Conservation (phyloP, 2,329 filamentous ascomycete species). For the Rhynchosporium secalis region DNA sequence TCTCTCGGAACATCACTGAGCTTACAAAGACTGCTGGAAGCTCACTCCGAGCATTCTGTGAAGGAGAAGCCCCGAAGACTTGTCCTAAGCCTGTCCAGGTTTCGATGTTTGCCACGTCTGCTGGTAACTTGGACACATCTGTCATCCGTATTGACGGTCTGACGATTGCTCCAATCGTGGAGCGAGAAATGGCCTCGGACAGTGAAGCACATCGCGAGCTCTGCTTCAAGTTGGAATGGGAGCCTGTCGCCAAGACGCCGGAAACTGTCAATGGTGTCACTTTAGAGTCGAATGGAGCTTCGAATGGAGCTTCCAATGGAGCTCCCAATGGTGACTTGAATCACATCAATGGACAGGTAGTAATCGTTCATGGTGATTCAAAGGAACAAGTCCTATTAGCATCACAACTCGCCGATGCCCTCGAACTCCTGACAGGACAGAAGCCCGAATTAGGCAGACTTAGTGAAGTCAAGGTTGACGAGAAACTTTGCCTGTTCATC, state of each 20-base stretch:
- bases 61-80: conserved; percentile 36
- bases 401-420: conserved; percentile 39
- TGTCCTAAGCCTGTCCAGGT: conserved; percentile 44
- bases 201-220: conserved; percentile 43
- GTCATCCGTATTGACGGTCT: conserved; percentile 44
- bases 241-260: conserved; percentile 30
- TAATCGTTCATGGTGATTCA: conserved; percentile 30
- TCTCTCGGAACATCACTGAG: conserved; percentile 41
- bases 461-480: conserved; percentile 34
- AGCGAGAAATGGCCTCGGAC: conserved; percentile 38
- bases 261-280: conserved; percentile 4
- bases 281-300: conserved; percentile 6
- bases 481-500: conserved; percentile 47
- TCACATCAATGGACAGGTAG: conserved; percentile 34
- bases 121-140: conserved; percentile 37
- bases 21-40: conserved; percentile 43
- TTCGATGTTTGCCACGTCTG: conserved; percentile 42
- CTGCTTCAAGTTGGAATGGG: conserved; percentile 51
- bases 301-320: conserved; percentile 3
- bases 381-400: conserved; percentile 39
- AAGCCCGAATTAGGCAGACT: conserved; percentile 41
- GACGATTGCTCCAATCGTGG: conserved; percentile 45
- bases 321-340: background rate
- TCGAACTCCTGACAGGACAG: conserved; percentile 41
- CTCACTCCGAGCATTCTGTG: conserved; percentile 43